Base-by-base conservation (phyloP, 2,329 filamentous ascomycete genomes). In the Pseudogymnoascus sp. region DNA sequence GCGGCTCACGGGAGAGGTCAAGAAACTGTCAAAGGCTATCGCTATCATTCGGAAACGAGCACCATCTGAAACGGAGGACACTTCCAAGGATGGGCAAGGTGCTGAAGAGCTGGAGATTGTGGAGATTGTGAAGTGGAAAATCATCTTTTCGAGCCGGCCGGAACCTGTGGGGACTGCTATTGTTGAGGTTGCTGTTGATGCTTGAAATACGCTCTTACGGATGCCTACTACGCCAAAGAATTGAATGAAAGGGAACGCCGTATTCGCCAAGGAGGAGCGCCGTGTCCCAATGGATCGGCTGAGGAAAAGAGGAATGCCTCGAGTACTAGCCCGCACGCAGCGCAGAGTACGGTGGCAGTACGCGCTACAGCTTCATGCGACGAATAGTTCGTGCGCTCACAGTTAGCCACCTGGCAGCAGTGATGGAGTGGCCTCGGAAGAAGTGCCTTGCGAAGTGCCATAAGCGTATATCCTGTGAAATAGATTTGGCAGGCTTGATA, bases 1-100 rank as follows among this genome's bases (percentile, higher is more conserved):
- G 77, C 83, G 93, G 65, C 83, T 97, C 72, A 90, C 87, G 0
- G 95, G 95, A 3, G 92, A 97, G 75, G 87, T 96, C 59, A 96
- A 92, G 80, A 96, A 92, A 76, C 77, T 97, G 60, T 83, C 83
- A 5, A 89, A 85, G 71, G 87, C 93, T 2, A 73, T 97, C 68
- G 95, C 88, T 3, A 80, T 97, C n/a, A 80, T 97, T 23, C 82
- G 86, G 66, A 85, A 83, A 70, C 81, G 80, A 53, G 64, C 67
- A 10, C 50, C 61, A 1, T 64, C 63, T 60, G 42, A 63, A 35
- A 21, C 29, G 2, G 59, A 64, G 31, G 42, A 60, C 15, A 15
- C 63, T 26, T 15, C 33, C 10, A 60, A 56, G 9, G 69, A 70
- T 13, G 73, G 72, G 53, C 67, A 71, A 63, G 66, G 50, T n/a